These are phyloP conservation scores for Stagonosporopsis cucurbitacearum DNA, from an alignment of 2,329 filamentous ascomycete species.

Conservation along the genomic window DNA sequence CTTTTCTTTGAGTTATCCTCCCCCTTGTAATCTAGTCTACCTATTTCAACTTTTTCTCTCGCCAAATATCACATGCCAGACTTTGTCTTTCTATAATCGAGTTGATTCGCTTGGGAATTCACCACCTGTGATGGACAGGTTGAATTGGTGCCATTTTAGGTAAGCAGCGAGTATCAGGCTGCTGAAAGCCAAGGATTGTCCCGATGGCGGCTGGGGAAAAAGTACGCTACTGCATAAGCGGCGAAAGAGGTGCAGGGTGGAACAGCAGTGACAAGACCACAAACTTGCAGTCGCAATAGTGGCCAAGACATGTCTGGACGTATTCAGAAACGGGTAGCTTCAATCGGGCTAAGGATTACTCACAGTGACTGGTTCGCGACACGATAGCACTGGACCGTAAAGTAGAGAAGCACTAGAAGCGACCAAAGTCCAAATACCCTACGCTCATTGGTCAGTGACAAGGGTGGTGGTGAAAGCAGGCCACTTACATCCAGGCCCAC, in stretches of 20 bases:
- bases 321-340: no score
- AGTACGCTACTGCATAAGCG: slow-evolving; percentile 25
- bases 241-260: slow-evolving; percentile 30
- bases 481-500: slow-evolving; percentile 29
- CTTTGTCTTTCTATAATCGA: no score
- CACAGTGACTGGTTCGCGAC: neutral
- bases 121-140: no score
- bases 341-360: neutral
- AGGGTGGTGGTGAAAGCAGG: neutral
- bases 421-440: neutral
- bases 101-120: no score
- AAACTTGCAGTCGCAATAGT: slow-evolving; percentile 16
- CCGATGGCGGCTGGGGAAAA: slow-evolving; percentile 20
- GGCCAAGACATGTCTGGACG: slow-evolving; percentile 18
- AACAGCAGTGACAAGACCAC: slow-evolving; percentile 25
- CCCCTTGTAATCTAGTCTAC: no score
- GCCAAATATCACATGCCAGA: no score
- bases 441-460: neutral
- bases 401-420: neutral
- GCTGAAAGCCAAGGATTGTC: neutral
- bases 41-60: no score
- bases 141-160: neutral
- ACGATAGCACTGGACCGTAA: neutral
- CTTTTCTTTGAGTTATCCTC: no score
- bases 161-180: neutral